phyloP scores from a whole-genome alignment of 768 basidiomycete genomes.

The Xanthoconium purpureum region DNA sequence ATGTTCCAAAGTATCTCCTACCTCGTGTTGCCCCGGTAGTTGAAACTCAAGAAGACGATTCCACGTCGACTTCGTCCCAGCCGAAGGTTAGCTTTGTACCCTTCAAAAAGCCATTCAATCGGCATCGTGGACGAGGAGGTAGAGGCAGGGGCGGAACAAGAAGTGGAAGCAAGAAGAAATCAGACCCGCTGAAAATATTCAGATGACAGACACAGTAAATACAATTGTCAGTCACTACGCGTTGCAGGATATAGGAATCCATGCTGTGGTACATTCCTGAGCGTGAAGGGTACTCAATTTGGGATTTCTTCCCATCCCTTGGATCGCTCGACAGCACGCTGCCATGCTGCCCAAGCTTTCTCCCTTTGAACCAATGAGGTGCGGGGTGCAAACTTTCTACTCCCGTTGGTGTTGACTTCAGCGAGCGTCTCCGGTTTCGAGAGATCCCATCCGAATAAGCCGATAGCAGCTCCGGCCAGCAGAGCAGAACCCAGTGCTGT shows the following conservation, averaged over 20 bases:
- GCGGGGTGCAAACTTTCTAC: slow-evolving; percentile 60
- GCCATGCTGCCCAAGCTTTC: slow-evolving; percentile 78
- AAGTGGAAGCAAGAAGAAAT: slow-evolving; percentile 58
- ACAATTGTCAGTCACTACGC: not conserved
- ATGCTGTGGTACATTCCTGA: not conserved
- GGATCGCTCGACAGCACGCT: slow-evolving; percentile 82
- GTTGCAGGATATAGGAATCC: not conserved
- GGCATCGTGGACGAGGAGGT: slow-evolving; percentile 53
- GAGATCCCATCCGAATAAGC: slow-evolving; percentile 91
- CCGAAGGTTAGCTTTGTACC: slow-evolving; percentile 60
- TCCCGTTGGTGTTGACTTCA: slow-evolving; percentile 86
- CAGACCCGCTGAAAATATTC: slow-evolving; percentile 82
- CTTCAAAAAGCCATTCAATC: slow-evolving; percentile 56
- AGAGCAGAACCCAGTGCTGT: slow-evolving; percentile 95
- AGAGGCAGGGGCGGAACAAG: slow-evolving; percentile 37
- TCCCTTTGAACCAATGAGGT: slow-evolving; percentile 52
- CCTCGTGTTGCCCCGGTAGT: slow-evolving; percentile 62
- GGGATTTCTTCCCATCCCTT: slow-evolving; percentile 71
- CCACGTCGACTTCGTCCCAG: slow-evolving; percentile 6
- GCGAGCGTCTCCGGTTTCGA: slow-evolving; percentile 74
- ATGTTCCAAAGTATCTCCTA: slow-evolving; percentile 89
- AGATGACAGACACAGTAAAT: slow-evolving; percentile 23
- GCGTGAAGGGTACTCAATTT: slow-evolving; percentile 9
- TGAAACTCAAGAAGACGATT: slow-evolving; percentile 34
- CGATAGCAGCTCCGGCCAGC: slow-evolving; percentile 85